phyloP scores from a whole-genome alignment of 176 grass and related monocot species.

The Microstegium vimineum region DNA sequence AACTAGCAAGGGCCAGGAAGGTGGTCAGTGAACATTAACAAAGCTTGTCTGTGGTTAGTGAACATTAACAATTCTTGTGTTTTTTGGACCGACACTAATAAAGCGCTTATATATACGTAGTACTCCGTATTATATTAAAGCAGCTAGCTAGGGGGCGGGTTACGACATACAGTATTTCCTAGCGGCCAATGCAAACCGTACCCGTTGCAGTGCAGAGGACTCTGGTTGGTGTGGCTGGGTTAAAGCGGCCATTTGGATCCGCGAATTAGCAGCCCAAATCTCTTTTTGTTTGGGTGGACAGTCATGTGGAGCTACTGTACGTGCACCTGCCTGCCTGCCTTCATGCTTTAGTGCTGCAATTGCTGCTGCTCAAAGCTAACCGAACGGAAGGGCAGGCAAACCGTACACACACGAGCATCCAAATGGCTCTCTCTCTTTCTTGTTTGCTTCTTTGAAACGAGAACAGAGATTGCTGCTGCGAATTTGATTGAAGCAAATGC shows the following conservation, averaged over 20 bases:
- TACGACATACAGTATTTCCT: not conserved
- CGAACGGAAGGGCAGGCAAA: not conserved
- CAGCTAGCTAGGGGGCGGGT: not conserved
- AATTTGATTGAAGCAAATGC: not conserved
- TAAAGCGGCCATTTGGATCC: slow-evolving; percentile 32
- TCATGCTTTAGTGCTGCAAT: not conserved
- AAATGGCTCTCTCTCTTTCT: not conserved
- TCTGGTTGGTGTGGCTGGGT: slow-evolving; percentile 25
- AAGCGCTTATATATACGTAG: not conserved
- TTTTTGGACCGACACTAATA: not conserved
- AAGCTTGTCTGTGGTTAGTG: too few relatives aligned
- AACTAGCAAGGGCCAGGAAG: not conserved
- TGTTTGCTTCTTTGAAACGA: not conserved
- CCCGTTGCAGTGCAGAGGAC: not conserved
- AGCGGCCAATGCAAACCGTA: not conserved
- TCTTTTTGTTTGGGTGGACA: not conserved
- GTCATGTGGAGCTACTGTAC: slow-evolving; percentile 2
- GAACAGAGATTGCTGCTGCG: not conserved
- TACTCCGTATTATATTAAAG: too few relatives aligned
- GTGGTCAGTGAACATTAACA: not conserved
- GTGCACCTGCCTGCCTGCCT: not conserved
- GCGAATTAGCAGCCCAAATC: not conserved
- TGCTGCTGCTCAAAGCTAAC: not conserved
- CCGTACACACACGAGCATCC: not conserved
- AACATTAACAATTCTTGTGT: not conserved